Evolutionary conservation across 2,329 filamentous ascomycete species (phyloP), one percentile per base, ranked within the genome.

Genomic region (Diaporthe australafricana): DNA sequence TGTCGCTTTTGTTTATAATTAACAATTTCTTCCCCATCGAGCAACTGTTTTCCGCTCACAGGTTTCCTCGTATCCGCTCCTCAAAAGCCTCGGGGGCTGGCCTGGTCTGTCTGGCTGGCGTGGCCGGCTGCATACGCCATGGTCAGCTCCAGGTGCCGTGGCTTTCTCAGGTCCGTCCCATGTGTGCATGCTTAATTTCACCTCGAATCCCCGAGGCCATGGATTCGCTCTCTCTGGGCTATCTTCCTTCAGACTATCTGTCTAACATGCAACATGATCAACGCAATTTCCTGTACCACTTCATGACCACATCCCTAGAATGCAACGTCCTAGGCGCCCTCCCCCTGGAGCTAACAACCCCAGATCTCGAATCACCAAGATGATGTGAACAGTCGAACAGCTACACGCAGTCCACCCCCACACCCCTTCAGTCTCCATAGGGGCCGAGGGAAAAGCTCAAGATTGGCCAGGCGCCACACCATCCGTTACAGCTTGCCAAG

Each of bases 1-100:
- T 38, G 60, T 38, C 60, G 60, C 45, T 50, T 65, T 65, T 65
- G 42, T 65, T 65, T 65, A 50, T 65, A 50, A 38, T 65, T 65
- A 50, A 65, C 45, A 65, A 65, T 65, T 35, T 65, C 60, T 50
- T 27, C 38, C 56, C 38, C 16, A 27, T 45, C 22, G 22, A 57
- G 35, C 38, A 45, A 7, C 45, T 20, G 14, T 27, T 45, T 60
- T 22, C 56, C 56, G 17, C 56, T 32, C n/a, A 12, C 35, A 17
- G 22, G 22, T 42, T 42, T 42, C 55, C 55, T 60, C 55, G 35
- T 42, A 60, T 42, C 55, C 42, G 38, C 11, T 27, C 22, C n/a
- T 14, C 60, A 27, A 65, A 65, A 38, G 45, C 25, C n/a, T 35
- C 60, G 14, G 30, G 45, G 32, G 5, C 38, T 40, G 38, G 38